phyloP scores from a whole-genome alignment of 108 stramenopile species.

The Parietichytrium sp. region DNA sequence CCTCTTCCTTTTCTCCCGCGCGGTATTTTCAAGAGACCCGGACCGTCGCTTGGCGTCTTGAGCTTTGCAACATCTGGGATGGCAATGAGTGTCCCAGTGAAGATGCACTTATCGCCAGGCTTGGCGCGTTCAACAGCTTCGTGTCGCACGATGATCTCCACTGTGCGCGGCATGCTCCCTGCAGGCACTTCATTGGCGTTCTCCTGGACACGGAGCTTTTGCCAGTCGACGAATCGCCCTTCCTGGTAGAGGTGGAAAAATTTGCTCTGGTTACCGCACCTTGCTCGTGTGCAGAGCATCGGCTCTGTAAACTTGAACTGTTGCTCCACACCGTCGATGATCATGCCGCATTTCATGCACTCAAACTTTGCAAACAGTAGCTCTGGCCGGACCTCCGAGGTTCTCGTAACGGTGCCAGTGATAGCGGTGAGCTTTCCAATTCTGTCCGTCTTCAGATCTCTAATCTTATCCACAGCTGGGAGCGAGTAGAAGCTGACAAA shows the following conservation, averaged over 20 bases:
- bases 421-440: constrained; percentile 74
- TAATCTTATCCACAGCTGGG: constrained; percentile 58
- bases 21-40: not conserved
- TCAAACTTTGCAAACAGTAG: constrained; percentile 84
- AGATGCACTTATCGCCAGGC: constrained; percentile 89
- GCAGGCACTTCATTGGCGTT: constrained; percentile 94
- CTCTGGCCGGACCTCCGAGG: constrained; percentile 96
- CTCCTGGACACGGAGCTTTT: constrained; percentile 94
- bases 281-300: constrained; percentile 86
- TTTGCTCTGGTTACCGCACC: constrained; percentile 75
- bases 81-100: constrained; percentile 84
- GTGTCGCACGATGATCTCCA: constrained; percentile 88
- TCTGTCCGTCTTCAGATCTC: constrained; percentile 71
- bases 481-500: constrained; percentile 36
- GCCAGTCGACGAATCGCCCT: constrained; percentile 92
- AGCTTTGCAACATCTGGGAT: constrained; percentile 87
- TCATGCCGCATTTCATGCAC: constrained; percentile 83
- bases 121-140: constrained; percentile 96
- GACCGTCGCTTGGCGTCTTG: constrained; percentile 37
- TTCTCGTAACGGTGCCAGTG: constrained; percentile 89
- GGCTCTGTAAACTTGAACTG: constrained; percentile 94
- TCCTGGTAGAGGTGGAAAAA: constrained; percentile 70
- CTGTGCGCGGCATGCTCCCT: constrained; percentile 88
- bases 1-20: constrained; percentile 27
- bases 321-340: constrained; percentile 75